Evolutionary conservation across 2,329 filamentous ascomycete species (phyloP).

Genomic region (Pseudogymnoascus sp.): DNA sequence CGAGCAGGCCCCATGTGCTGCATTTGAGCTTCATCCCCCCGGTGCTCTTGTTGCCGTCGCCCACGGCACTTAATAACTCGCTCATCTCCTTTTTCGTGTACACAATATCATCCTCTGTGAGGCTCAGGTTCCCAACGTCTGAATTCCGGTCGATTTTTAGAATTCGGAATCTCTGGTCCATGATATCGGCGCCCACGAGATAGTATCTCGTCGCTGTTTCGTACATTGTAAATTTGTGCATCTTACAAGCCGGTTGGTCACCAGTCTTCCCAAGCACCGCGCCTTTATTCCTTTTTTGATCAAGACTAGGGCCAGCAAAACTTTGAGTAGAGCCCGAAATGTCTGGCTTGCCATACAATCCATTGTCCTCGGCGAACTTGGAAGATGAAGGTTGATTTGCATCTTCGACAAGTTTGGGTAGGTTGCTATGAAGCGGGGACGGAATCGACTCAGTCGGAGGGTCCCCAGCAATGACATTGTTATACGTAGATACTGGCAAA

Average conservation of each 20-base stretch:
- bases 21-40: constrained; percentile 85
- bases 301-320: constrained; percentile 34
- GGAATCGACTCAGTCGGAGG: neutral
- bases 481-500: neutral
- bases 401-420: neutral
- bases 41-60: constrained; percentile 85
- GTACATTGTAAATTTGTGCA: constrained; percentile 98
- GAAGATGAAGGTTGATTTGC: neutral
- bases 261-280: constrained; percentile 26
- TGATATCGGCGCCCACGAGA: constrained; percentile 84
- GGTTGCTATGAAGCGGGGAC: neutral
- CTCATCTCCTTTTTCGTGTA: constrained; percentile 91
- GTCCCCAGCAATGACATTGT: neutral
- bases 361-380: neutral
- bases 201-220: constrained; percentile 92
- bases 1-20: constrained; percentile 86
- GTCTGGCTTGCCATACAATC: neutral
- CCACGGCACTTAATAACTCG: constrained; percentile 84
- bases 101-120: constrained; percentile 90
- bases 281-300: constrained; percentile 24
- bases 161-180: constrained; percentile 81
- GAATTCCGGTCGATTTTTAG: constrained; percentile 90
- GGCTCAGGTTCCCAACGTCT: constrained; percentile 67
- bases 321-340: neutral
- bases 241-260: constrained; percentile 46